Base-by-base conservation (phyloP, 2,329 filamentous ascomycete species). In the Ciborinia camelliae region DNA sequence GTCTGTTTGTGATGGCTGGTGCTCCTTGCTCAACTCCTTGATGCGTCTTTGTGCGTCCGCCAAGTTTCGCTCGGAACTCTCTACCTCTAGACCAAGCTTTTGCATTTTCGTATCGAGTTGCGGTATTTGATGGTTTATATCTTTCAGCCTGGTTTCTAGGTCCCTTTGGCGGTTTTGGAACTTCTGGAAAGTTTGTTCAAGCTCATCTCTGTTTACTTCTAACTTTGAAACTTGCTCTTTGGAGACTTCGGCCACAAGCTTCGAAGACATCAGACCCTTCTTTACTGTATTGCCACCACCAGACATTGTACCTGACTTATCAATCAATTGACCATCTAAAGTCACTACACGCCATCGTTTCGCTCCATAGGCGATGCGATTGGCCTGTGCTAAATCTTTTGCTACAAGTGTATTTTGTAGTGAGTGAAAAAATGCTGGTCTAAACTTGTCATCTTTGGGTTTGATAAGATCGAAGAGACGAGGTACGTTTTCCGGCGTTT, bases 251-350 rank as follows among this genome's bases (percentile, higher is more conserved):
- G 91, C 85, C n/a, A 90, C 88, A 53, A 96, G 87, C 78, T 97
- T 98, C 14, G 93, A 96, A 0, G 94, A 98, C 96, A 99, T 99
- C 65, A 92, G 87, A 0, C 96, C 96, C 74, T 89, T 92, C 72
- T 94, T 93, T 64, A 95, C 91, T 20, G 91, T 90, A 53, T 86
- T 94, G 64, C 95, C 95, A 82, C 95, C 95, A 81, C 95, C 95
- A 65, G 91, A 97, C 95, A 99, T 98, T 43, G 95, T 98, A 82
- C 95, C 95, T 0, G 94, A 97, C 76, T 96, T 96, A 79, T 99
- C 95, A 70, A 99, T 98, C 61, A 99, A 84, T 76, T 97, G 93
- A 57, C 95, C 95, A 67, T 93, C 92, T 2, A 99, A 84, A 0
- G 95, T 99, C 48, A 99, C 95, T 3, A 99, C 95, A 69, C 95